Percentiles rank a stretch among this genome's conserved stretches.
Evolutionary conservation across 2,329 filamentous ascomycete genomes (phyloP).

Genomic region (Fusarium verticillioides): DNA sequence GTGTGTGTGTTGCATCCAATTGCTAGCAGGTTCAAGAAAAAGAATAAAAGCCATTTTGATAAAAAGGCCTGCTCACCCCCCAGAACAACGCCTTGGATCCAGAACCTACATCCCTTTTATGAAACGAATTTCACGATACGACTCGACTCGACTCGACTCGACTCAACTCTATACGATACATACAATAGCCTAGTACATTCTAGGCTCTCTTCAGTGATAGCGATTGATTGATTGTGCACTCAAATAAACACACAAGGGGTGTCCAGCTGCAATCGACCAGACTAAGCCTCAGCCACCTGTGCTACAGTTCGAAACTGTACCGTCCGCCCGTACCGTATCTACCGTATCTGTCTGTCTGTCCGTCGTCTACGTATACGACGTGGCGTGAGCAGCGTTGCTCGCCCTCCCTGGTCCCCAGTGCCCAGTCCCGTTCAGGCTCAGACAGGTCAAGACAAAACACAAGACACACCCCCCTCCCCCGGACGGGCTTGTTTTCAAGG

Average conservation of each 20-base stretch:
- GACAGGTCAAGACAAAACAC: background rate
- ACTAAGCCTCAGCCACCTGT: conserved; percentile 45
- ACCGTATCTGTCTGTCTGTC: background rate
- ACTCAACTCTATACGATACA: background rate
- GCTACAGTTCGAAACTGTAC: conserved; percentile 10
- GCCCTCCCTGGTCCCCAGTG: background rate
- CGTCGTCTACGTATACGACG: background rate
- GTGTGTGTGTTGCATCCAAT: background rate
- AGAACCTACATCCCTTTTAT: conserved; percentile 9
- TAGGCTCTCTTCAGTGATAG: conserved; percentile 1
- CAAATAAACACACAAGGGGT: background rate
- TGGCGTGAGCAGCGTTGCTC: background rate
- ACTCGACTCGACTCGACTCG: background rate
- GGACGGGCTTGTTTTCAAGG: conserved; percentile 30
- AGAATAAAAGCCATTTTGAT: conserved; percentile 13
- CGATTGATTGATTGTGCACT: background rate
- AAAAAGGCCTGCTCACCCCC: conserved; percentile 20
- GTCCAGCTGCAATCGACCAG: conserved; percentile 31
- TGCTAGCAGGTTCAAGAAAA: background rate
- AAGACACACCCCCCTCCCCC: conserved; percentile 19
- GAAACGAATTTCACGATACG: background rate
- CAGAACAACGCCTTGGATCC: background rate
- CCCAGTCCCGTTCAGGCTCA: conserved; percentile 11
- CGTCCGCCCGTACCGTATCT: background rate
- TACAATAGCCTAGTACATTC: conserved; percentile 1